phyloP scores from a whole-genome alignment of 768 basidiomycete genomes.

The Panaeolus cyanescens region DNA sequence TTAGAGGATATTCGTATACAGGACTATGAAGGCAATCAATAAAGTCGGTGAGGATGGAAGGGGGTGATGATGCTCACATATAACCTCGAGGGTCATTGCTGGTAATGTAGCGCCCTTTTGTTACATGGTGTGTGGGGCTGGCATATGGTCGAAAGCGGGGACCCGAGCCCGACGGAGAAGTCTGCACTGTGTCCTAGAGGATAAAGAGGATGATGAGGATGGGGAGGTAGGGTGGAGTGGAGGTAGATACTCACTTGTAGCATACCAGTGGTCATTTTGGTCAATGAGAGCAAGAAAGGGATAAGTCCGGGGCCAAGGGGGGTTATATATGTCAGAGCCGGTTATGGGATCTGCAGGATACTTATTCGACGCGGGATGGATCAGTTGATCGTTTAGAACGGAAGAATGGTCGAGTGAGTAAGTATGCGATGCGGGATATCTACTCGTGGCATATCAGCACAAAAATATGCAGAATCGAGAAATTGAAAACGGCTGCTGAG shows the following conservation, averaged over 20 bases:
- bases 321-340: slow-evolving; percentile 25
- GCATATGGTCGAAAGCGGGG: slow-evolving; percentile 69
- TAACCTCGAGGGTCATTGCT: slow-evolving; percentile 88
- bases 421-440: slow-evolving; percentile 18
- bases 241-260: slow-evolving; percentile 39
- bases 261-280: slow-evolving; percentile 45
- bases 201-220: slow-evolving; percentile 8
- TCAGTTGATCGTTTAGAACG: slow-evolving; percentile 32
- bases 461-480: slow-evolving; percentile 18
- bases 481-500: slow-evolving; percentile 22
- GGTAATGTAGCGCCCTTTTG: slow-evolving; percentile 86
- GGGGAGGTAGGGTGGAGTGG: slow-evolving; percentile 8
- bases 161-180: slow-evolving; percentile 37
- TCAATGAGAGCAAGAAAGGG: slow-evolving; percentile 19
- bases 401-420: slow-evolving; percentile 22
- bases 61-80: slow-evolving; percentile 54
- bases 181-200: slow-evolving; percentile 43
- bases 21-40: slow-evolving; percentile 45
- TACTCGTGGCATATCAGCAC: slow-evolving; percentile 26
- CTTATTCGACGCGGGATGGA: slow-evolving; percentile 26
- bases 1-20: slow-evolving; percentile 88
- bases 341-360: slow-evolving; percentile 23
- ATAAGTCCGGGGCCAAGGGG: slow-evolving; percentile 18
- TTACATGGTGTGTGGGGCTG: slow-evolving; percentile 77
- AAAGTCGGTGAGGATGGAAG: neutral